phyloP scores from a whole-genome alignment of 2,329 filamentous ascomycete species.

The Periconia digitata region DNA sequence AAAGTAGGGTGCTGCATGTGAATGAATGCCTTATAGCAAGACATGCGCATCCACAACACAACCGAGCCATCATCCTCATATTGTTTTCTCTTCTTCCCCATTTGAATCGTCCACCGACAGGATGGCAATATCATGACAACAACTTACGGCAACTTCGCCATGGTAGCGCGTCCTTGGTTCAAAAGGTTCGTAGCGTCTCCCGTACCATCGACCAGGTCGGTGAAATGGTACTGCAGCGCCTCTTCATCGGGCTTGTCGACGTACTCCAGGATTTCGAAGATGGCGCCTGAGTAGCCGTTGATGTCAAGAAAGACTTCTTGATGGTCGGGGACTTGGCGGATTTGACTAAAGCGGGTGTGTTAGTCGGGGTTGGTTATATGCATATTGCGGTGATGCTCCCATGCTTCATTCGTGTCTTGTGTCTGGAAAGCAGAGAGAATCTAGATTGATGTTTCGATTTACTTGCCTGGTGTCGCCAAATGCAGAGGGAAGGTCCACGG shows the following conservation, averaged over 20 bases:
- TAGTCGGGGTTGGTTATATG: conserved; percentile 15
- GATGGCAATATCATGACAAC: neutral
- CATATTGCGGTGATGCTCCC: too few species aligned
- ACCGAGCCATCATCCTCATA: too few species aligned
- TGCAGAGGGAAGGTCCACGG: conserved; percentile 65
- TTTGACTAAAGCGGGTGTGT: conserved; percentile 56
- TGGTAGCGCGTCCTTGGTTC: conserved; percentile 23
- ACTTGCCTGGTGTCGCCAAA: conserved; percentile 74
- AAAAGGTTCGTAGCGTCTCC: conserved; percentile 42
- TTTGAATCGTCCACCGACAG: too few species aligned
- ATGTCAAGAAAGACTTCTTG: conserved; percentile 91
- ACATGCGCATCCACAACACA: too few species aligned
- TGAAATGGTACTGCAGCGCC: conserved; percentile 58
- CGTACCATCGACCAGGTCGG: conserved; percentile 47
- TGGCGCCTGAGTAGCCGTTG: conserved; percentile 80
- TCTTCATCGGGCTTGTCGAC: conserved; percentile 70
- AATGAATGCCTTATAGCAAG: too few species aligned
- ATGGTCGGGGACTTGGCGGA: conserved; percentile 78
- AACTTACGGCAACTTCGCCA: conserved; percentile 44
- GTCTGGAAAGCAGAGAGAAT: conserved; percentile 11
- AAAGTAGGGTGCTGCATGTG: too few species aligned
- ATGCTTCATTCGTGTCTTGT: conserved; percentile 8
- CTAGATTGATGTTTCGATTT: conserved; percentile 4
- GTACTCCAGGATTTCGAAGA: conserved; percentile 87
- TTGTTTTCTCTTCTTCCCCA: too few species aligned